Conservation (phyloP, 1,284 basidiomycete species). For the Sutorius eximius region DNA sequence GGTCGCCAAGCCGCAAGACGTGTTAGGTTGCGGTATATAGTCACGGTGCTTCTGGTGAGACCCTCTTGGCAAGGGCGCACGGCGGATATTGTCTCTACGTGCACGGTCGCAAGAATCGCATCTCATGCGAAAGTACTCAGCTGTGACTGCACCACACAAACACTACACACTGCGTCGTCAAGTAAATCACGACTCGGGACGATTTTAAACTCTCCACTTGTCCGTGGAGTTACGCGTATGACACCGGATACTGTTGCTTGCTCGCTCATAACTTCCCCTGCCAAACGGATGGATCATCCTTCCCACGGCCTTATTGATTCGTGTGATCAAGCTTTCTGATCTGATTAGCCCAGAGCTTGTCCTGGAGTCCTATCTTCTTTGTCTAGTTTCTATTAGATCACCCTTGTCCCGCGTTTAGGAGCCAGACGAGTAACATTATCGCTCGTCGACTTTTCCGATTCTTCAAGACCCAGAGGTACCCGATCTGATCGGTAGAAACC, state of each 20-base stretch:
- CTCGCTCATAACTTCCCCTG: background rate
- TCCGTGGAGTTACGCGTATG: background rate
- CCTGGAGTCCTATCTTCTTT: constrained; percentile 13
- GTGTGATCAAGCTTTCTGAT: constrained; percentile 21
- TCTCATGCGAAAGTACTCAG: background rate
- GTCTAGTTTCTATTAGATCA: constrained; percentile 20
- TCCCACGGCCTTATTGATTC: constrained; percentile 29
- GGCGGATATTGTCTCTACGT: background rate
- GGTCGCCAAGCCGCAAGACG: background rate
- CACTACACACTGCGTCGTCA: background rate
- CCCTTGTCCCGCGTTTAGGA: background rate
- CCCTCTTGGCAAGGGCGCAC: background rate
- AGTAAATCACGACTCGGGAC: background rate
- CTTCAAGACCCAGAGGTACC: no score
- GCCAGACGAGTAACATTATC: no score
- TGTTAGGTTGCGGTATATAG: background rate
- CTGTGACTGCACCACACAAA: background rate
- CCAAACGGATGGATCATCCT: constrained; percentile 1
- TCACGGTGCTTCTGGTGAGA: background rate
- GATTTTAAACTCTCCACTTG: background rate
- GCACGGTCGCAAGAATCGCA: background rate
- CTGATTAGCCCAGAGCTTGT: constrained; percentile 23
- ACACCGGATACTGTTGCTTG: background rate
- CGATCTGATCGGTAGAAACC: no score
- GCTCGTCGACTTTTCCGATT: no score